These are phyloP conservation scores for Trichoderma gamsii DNA, from an alignment of 495 filamentous ascomycete species.

Conservation along the genomic window DNA sequence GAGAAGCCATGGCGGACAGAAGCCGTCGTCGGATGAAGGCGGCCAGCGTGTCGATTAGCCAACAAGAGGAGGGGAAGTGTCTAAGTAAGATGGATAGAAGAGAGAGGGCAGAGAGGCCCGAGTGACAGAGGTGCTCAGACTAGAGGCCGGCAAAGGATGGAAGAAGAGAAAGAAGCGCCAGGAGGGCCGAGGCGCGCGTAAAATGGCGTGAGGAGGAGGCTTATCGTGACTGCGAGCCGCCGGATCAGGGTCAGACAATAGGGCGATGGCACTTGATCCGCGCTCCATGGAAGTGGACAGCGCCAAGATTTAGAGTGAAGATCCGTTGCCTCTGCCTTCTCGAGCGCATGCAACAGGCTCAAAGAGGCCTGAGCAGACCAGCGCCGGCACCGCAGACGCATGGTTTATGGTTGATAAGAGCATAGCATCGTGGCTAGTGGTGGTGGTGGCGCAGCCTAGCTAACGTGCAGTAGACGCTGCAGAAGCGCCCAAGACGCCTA, in stretches of 20 bases:
- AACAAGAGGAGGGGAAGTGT: neutral
- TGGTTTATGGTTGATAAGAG: neutral
- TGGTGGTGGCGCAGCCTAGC: conserved; percentile 3
- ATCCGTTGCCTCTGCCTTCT: neutral
- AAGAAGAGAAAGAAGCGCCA: neutral
- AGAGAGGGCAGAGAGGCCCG: neutral
- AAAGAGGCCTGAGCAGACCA: neutral
- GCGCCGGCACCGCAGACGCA: neutral
- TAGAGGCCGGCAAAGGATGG: neutral
- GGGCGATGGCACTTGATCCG: neutral
- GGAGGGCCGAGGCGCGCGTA: neutral
- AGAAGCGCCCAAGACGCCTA: neutral
- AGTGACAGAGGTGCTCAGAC: neutral
- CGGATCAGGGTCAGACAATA: neutral
- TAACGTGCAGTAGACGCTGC: neutral
- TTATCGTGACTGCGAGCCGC: neutral
- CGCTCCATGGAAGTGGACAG: conserved; percentile 2
- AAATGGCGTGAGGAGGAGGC: conserved; percentile 11
- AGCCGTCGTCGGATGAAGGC: conserved; percentile 26
- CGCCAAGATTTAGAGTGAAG: conserved; percentile 3
- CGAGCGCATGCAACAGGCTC: conserved; percentile 1
- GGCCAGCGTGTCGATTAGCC: neutral
- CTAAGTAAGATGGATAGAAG: neutral
- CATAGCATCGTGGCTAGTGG: conserved; percentile 3
- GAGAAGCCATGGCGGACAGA: conserved; percentile 32